These are phyloP conservation scores for Colletotrichum graminicola DNA, from an alignment of 2,329 filamentous ascomycete genomes.

Conservation along the genomic window DNA sequence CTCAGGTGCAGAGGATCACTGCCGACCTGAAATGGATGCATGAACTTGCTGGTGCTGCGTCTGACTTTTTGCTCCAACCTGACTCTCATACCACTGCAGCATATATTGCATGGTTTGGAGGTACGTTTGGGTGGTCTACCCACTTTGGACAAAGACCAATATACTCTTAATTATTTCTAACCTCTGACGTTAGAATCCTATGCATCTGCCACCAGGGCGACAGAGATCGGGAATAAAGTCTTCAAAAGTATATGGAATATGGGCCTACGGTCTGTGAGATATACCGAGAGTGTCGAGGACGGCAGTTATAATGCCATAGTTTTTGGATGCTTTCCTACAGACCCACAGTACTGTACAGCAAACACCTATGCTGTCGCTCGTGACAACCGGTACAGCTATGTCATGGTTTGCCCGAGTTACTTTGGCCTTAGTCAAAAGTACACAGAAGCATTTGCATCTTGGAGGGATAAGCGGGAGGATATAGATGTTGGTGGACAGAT, in stretches of 20 bases:
- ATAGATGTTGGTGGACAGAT: background rate
- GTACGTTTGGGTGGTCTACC: background rate
- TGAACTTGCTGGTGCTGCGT: background rate
- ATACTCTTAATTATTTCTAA: background rate
- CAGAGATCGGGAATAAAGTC: background rate
- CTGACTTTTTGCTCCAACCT: background rate
- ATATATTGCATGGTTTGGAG: background rate
- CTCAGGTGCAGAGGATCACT: background rate
- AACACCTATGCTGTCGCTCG: no score
- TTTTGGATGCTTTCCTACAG: background rate
- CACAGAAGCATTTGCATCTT: background rate
- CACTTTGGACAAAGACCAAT: no score
- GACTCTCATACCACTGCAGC: background rate
- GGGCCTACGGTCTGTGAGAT: background rate
- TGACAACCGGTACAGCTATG: background rate
- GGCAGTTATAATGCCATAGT: background rate
- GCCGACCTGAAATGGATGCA: background rate
- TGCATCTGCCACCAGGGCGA: background rate
- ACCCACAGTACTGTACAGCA: fast-evolving
- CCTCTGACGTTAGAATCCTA: background rate
- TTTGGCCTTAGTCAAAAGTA: background rate
- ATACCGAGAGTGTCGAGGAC: background rate
- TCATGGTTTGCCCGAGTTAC: background rate
- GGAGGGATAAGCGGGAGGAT: background rate
- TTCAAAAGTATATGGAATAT: background rate